These are phyloP conservation scores for Albizia julibrissin DNA, from an alignment of 306 rosid species.

Conservation along the genomic window DNA sequence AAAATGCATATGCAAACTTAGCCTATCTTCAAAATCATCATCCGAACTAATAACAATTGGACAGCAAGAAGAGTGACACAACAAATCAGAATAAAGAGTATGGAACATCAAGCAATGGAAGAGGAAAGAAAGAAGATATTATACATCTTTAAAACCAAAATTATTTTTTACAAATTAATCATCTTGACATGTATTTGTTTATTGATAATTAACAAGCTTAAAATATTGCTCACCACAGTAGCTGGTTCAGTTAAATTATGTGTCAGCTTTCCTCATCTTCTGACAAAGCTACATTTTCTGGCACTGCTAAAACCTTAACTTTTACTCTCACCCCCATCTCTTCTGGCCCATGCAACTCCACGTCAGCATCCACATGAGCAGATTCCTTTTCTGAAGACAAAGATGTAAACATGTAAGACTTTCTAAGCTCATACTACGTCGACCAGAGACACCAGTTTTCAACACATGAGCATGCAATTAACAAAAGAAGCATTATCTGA, in stretches of 20 bases:
- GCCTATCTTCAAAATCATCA: neutral
- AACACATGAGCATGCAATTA: neutral
- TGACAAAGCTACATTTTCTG: constrained; percentile 33
- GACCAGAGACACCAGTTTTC: neutral
- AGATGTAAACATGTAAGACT: neutral
- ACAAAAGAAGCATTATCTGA: neutral
- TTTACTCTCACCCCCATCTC: constrained; percentile 55
- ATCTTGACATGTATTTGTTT: neutral
- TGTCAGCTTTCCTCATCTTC: constrained; percentile 67
- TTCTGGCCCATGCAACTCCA: constrained; percentile 41
- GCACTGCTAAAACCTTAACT: constrained; percentile 46
- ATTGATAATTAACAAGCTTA: constrained; percentile 11
- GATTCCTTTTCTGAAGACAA: constrained; percentile 29
- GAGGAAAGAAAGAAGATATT: constrained; percentile 14
- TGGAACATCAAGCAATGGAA: neutral
- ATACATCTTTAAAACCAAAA: neutral
- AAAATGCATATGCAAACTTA: neutral
- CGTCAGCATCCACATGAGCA: constrained; percentile 23
- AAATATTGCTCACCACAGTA: constrained; percentile 52
- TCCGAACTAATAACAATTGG: neutral
- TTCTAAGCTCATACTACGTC: neutral
- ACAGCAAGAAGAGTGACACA: neutral
- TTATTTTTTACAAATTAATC: neutral
- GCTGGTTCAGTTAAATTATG: constrained; percentile 34
- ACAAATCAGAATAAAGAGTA: neutral